Evolutionary conservation across 495 filamentous ascomycete genomes (phyloP), one percentile per base, ranked within the genome.

Genomic region (Tricharina praecox): DNA sequence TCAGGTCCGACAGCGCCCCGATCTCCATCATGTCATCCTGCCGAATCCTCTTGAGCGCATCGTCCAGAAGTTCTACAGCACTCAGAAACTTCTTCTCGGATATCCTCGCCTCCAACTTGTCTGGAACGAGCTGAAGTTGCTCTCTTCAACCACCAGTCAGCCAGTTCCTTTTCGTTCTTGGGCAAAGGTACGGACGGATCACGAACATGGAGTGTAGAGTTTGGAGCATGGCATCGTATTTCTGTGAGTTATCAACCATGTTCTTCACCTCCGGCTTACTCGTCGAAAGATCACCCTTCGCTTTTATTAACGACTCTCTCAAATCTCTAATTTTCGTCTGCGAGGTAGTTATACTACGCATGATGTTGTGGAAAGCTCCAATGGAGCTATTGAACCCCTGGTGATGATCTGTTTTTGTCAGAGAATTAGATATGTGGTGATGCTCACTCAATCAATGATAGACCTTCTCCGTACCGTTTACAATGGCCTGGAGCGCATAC

Each of bases 321-420:
- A 99, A 66, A 8, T 69, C 68, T 53, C 88, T 76, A 19, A 96
- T 81, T 47, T 87, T 79, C 48, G 73, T 71, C 63, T 99, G 92
- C 10, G 85, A 93, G 25, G 75, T 68, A 50, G 86, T 81, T 53
- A 99, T 93, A 64, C 84, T 93, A 4, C 79, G 72, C 61, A 96
- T 90, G 48, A 99, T 96, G 65, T 88, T 94, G 66, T 99, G 92
- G 57, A 94, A 99, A 13, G 87, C 93, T 61, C 90, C 92, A 47
- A 99, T 96, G 33, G 86, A 93, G 65, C 85, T 95, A 62, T 95
- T 99, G 70, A 99, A 99, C 24, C 86, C 90, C 64, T 99, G 90
- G 55, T 96, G 88, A 60, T 99, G 88, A 66, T 96, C 87, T 78
- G 43, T 21, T 26, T 18, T 40, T 46, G 10, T 28, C 13, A 37